Conservation (phyloP, 192 early-diverging fungal genomes). For the Chytriomyces hyalinus region DNA sequence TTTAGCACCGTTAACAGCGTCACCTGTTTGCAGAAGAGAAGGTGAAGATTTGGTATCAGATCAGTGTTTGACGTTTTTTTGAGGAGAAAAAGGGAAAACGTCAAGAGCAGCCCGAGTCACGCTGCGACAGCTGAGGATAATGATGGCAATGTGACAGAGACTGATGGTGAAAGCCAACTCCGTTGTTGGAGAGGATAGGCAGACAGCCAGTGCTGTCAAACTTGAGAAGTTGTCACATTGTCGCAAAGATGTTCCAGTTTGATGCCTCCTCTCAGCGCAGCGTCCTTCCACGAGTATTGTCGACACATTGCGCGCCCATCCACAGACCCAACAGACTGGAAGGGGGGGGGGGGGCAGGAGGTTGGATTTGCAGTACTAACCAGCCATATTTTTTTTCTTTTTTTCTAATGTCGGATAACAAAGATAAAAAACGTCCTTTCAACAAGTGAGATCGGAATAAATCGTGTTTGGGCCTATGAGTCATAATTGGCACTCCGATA, state of each 20-base stretch:
- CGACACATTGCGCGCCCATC: background rate
- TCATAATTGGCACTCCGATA: no score
- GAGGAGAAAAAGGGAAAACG: background rate
- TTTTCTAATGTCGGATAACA: background rate
- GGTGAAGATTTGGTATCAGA: background rate
- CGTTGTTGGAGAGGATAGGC: background rate
- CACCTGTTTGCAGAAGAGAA: conserved; percentile 35
- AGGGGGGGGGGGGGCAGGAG: background rate
- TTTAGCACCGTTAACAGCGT: conserved; percentile 66
- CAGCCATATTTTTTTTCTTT: conserved; percentile 4
- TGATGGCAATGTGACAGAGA: background rate
- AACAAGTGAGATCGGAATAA: no score
- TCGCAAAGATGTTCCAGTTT: background rate
- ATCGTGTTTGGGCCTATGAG: no score
- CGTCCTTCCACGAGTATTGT: background rate
- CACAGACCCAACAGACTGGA: background rate
- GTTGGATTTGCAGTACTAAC: background rate
- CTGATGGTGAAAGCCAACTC: background rate
- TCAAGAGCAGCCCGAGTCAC: background rate
- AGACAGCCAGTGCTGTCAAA: background rate
- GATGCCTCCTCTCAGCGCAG: background rate
- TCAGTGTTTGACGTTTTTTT: background rate
- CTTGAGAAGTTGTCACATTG: background rate
- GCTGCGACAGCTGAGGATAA: background rate
- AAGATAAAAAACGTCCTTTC: background rate